A percentile compares a stretch with the other conserved stretches of the same genome.
Evolutionary conservation across 2,329 filamentous ascomycete genomes (phyloP).

Genomic region (Trichoderma aggressivum): DNA sequence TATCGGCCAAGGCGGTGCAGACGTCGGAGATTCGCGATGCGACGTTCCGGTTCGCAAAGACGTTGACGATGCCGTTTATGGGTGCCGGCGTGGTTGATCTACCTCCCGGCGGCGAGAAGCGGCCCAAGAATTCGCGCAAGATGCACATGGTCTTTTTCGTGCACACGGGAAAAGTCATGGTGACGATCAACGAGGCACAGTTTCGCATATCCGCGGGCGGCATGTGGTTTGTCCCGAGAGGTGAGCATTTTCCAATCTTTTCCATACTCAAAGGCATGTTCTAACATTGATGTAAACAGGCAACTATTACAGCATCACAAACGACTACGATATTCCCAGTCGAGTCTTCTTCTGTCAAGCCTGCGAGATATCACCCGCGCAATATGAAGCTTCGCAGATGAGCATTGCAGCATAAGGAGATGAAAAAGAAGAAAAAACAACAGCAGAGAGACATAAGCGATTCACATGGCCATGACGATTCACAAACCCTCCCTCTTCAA

Average conservation of each 20-base stretch:
- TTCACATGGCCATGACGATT: not conserved
- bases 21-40: slow-evolving; percentile 59
- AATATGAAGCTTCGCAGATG: slow-evolving; percentile 12
- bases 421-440: not conserved
- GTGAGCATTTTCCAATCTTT: slow-evolving; percentile 50
- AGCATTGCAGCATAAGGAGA: slow-evolving; percentile 6
- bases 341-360: slow-evolving; percentile 92
- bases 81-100: slow-evolving; percentile 88
- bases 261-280: not conserved
- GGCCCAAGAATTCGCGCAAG: slow-evolving; percentile 84
- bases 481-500: not conserved
- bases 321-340: slow-evolving; percentile 68
- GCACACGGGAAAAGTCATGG: slow-evolving; percentile 74
- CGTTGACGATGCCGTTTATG: slow-evolving; percentile 79
- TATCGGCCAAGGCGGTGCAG: slow-evolving; percentile 54
- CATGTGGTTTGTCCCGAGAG: slow-evolving; percentile 91
- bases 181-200: slow-evolving; percentile 68
- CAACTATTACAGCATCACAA: slow-evolving; percentile 89
- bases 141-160: slow-evolving; percentile 99
- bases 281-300: slow-evolving; percentile 49
- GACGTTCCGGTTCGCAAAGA: slow-evolving; percentile 85
- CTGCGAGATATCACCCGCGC: slow-evolving; percentile 51
- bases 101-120: slow-evolving; percentile 77
- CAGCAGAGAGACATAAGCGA: too few species aligned
- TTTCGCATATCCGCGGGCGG: slow-evolving; percentile 87